Base-by-base conservation (phyloP, 352 stramenopile species). In the Phytophthora crassamura region DNA sequence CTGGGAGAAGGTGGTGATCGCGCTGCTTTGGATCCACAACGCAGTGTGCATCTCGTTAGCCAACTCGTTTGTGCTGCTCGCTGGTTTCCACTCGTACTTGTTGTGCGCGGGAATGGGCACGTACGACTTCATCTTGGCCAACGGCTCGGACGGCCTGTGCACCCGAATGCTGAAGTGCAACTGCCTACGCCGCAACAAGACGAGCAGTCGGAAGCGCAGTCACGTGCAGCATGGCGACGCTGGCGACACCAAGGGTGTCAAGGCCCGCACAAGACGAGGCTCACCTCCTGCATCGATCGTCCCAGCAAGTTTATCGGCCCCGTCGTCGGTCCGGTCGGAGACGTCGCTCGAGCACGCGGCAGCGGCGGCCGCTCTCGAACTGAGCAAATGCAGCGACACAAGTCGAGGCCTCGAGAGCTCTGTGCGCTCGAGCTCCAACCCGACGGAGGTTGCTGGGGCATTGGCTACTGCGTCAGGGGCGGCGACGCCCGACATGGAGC, bases 61-160 rank as follows among this genome's bases (percentile, higher is more conserved):
- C 0, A 89, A 82, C 59, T 90, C 85, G 18, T 95, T 93, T 49
- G 63, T 88, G 11, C 64, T 91, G 25, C 75, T 95, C 12, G 78
- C 85, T 14, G 73, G 77, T 9, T 95, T 95, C 57, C 85, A 95
- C 71, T 89, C 82, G 14, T 95, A 93, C 48, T 58, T 95, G 34
- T 60, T 95, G 16, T 78, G 61, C 36, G 69, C 91, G 33, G 68
- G 85, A 35, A 86, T 84, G 47, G 85, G 85, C 3, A 95, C 87
- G 3, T 95, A 94, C 72, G 87, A 95, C 52, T 95, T 93, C 59
- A 92, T 95, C 45, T 67, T 94, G 16, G 78, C 81, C 39, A 91
- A 91, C 45, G 87, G 87, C 33, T 87, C 68, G 40, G 81, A 94
- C 15, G 86, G 85, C 1, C 60, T 92, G 40, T 95, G 84, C 48